A percentile compares a stretch with the other conserved stretches of the same genome.
Evolutionary conservation across 2,329 filamentous ascomycete genomes (phyloP).

Genomic region (Fusarium bulbicola): DNA sequence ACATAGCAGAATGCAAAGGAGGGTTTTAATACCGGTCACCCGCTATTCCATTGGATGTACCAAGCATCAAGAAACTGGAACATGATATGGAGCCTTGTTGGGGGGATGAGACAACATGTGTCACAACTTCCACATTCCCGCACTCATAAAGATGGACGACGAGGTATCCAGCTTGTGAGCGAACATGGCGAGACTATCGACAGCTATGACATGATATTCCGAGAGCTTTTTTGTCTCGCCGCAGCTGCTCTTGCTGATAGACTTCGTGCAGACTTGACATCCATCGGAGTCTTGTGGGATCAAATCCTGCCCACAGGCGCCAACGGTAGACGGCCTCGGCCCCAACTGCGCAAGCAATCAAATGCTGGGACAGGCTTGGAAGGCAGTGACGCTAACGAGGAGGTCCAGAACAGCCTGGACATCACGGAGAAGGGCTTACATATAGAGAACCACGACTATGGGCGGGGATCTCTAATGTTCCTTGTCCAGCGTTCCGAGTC

Average conservation of each 20-base stretch:
- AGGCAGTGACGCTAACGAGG: slow-evolving; percentile 14
- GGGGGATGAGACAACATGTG: slow-evolving; percentile 78
- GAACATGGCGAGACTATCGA: slow-evolving; percentile 67
- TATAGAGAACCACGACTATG: slow-evolving; percentile 53
- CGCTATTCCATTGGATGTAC: slow-evolving; percentile 89
- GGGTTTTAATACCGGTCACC: slow-evolving; percentile 78
- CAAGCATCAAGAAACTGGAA: slow-evolving; percentile 82
- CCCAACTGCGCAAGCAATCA: slow-evolving; percentile 28
- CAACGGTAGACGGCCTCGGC: slow-evolving; percentile 33
- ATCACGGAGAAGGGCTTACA: slow-evolving; percentile 54
- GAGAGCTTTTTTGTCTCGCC: slow-evolving; percentile 84
- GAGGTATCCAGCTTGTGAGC: slow-evolving; percentile 56
- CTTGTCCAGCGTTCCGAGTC: slow-evolving; percentile 72
- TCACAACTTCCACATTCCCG: slow-evolving; percentile 53
- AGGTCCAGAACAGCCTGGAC: slow-evolving; percentile 43
- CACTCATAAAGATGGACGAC: slow-evolving; percentile 34
- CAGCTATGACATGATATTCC: slow-evolving; percentile 80
- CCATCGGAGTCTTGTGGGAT: slow-evolving; percentile 77
- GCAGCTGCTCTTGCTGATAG: slow-evolving; percentile 77
- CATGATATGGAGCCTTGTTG: slow-evolving; percentile 72
- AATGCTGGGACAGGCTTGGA: slow-evolving; percentile 20
- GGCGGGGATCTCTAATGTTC: slow-evolving; percentile 83
- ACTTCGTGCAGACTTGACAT: slow-evolving; percentile 69
- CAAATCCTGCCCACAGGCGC: slow-evolving; percentile 75
- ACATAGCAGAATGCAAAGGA: slow-evolving; percentile 63